Percentiles rank a stretch among this genome's conserved stretches.
Conservation (phyloP, 1,284 basidiomycete genomes). For the Chiua sp. region DNA sequence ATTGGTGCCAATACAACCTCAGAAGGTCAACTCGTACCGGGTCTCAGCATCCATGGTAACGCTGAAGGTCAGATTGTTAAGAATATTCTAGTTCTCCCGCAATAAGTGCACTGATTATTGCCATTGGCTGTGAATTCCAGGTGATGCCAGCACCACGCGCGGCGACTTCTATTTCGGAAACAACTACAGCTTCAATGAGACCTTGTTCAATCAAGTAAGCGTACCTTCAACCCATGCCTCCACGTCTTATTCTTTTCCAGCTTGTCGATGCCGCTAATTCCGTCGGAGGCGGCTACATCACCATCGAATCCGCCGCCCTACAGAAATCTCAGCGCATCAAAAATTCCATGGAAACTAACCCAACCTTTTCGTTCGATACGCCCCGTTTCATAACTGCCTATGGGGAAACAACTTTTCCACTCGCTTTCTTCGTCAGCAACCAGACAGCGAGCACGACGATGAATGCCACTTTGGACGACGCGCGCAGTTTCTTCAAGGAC, state of each 20-base stretch:
- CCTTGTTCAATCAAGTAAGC: conserved; percentile 29
- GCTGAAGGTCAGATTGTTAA: conserved; percentile 21
- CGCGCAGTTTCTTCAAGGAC: conserved; percentile 22
- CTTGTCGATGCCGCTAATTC: conserved; percentile 21
- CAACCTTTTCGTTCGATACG: conserved; percentile 28
- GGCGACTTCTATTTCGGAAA: conserved; percentile 34
- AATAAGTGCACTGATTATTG: neutral
- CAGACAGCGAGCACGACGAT: conserved; percentile 26
- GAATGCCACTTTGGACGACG: conserved; percentile 14
- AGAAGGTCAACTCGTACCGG: conserved; percentile 13
- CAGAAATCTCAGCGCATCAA: conserved; percentile 23
- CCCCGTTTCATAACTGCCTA: conserved; percentile 27
- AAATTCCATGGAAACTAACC: conserved; percentile 34
- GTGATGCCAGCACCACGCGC: conserved; percentile 33
- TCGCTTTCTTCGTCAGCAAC: conserved; percentile 36
- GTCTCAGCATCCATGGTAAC: conserved; percentile 29
- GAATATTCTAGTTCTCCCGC: too few relatives aligned
- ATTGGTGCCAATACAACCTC: conserved; percentile 33
- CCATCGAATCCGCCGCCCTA: conserved; percentile 24
- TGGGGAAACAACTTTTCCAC: conserved; percentile 29
- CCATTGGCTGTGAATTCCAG: conserved; percentile 6
- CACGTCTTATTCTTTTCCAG: conserved; percentile 11
- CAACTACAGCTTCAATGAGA: conserved; percentile 34
- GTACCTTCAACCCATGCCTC: neutral
- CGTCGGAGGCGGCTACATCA: conserved; percentile 22